phyloP scores from a whole-genome alignment of 1,284 basidiomycete species.

The Lignosus rhinocerotis region DNA sequence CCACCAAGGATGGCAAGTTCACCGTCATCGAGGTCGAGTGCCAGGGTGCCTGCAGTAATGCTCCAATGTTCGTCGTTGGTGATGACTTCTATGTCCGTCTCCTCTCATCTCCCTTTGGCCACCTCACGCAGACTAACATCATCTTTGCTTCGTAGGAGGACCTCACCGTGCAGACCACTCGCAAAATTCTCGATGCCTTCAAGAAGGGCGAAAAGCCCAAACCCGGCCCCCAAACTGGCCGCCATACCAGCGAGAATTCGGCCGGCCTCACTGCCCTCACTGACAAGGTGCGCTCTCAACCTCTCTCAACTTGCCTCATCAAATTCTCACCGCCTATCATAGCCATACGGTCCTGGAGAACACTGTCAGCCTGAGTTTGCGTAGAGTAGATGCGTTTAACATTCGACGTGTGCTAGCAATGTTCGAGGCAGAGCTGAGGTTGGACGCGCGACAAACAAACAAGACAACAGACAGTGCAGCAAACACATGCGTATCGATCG shows the following conservation, averaged over 20 bases:
- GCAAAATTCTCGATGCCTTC: constrained; percentile 86
- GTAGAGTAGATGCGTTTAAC: constrained; percentile 41
- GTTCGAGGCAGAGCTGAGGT: constrained; percentile 18
- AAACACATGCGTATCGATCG: constrained; percentile 12
- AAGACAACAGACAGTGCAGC: neutral
- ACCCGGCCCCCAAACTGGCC: constrained; percentile 88
- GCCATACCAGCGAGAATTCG: constrained; percentile 88
- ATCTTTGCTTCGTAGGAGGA: constrained; percentile 71
- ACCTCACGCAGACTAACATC: too few species aligned
- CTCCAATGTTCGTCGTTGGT: constrained; percentile 97
- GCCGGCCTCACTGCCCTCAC: constrained; percentile 86
- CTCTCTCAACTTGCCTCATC: constrained; percentile 9
- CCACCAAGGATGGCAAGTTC: constrained; percentile 95
- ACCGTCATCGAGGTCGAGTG: constrained; percentile 99
- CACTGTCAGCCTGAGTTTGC: constrained; percentile 87
- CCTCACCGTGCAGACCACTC: constrained; percentile 88
- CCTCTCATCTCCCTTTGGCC: neutral
- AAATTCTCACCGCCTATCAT: constrained; percentile 17
- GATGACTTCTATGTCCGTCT: constrained; percentile 92
- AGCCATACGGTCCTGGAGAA: constrained; percentile 96
- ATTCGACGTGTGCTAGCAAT: neutral
- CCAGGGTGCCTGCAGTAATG: constrained; percentile 97
- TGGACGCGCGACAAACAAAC: constrained; percentile 31
- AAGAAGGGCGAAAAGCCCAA: constrained; percentile 86
- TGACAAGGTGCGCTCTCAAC: constrained; percentile 59